Evolutionary conservation across 2,329 filamentous ascomycete species (phyloP).

Genomic region (Ascochyta rabiei): DNA sequence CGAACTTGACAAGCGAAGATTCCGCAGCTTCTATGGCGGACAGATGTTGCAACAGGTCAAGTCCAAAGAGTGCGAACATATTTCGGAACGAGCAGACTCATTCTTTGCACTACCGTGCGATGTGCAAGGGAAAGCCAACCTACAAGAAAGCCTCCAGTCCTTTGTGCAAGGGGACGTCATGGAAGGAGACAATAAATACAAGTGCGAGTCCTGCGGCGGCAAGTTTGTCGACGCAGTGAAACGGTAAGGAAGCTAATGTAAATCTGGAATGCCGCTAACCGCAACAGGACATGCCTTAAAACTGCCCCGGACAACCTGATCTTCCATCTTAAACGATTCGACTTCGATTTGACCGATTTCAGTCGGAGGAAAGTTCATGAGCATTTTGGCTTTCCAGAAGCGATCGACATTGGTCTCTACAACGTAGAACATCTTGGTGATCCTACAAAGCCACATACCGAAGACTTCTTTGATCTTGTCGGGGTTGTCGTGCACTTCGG

Average conservation of each 20-base stretch:
- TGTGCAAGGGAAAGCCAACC: constrained; percentile 85
- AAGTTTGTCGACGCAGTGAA: constrained; percentile 90
- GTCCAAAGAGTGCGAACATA: constrained; percentile 90
- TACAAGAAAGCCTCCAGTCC: constrained; percentile 89
- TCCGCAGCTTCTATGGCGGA: constrained; percentile 88
- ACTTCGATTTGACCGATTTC: constrained; percentile 78
- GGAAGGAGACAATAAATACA: constrained; percentile 99
- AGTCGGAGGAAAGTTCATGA: constrained; percentile 94
- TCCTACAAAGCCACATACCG: constrained; percentile 58
- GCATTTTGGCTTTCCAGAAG: constrained; percentile 82
- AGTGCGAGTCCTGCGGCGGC: constrained; percentile 85
- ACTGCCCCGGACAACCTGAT: constrained; percentile 93
- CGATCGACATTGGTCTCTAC: constrained; percentile 87
- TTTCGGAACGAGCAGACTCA: constrained; percentile 86
- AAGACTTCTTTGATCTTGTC: constrained; percentile 91
- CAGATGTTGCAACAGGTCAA: constrained; percentile 93
- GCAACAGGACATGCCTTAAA: constrained; percentile 78
- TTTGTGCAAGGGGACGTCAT: constrained; percentile 96
- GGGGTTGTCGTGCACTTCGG: constrained; percentile 93
- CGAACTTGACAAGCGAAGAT: constrained; percentile 69
- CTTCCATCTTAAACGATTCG: constrained; percentile 89
- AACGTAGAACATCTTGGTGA: constrained; percentile 83
- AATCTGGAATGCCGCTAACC: constrained; percentile 17
- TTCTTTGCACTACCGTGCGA: constrained; percentile 97
- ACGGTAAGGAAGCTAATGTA: constrained; percentile 56